Percentiles rank a stretch among this genome's conserved stretches.
phyloP scores from a whole-genome alignment of 495 filamentous ascomycete genomes.

The Cladorrhinum samala region DNA sequence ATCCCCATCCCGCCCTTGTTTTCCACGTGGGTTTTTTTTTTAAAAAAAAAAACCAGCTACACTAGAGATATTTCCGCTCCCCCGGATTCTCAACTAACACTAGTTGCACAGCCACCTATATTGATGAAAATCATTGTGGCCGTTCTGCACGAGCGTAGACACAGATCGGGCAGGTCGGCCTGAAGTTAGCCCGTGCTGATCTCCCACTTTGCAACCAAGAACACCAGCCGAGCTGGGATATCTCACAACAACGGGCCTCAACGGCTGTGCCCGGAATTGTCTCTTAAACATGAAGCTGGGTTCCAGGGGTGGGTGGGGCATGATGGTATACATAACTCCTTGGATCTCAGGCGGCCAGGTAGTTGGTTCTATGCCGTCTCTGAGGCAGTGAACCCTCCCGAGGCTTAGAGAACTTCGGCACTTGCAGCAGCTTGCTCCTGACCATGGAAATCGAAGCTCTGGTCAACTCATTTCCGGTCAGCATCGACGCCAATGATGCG shows the following conservation, averaged over 20 bases:
- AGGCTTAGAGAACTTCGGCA: neutral
- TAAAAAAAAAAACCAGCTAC: no score
- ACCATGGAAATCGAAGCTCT: neutral
- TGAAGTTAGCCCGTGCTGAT: constrained; percentile 2
- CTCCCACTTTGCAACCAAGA: neutral
- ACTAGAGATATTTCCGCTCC: neutral
- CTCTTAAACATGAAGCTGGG: neutral
- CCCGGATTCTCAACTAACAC: neutral
- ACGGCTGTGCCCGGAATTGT: neutral
- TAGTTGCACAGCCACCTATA: neutral
- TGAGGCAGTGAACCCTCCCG: neutral
- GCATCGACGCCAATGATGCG: constrained; percentile 66
- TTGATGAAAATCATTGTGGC: neutral
- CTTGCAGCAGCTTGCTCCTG: neutral
- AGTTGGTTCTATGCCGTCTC: neutral
- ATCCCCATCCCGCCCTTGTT: neutral
- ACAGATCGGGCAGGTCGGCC: neutral
- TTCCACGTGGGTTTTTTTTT: neutral
- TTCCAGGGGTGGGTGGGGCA: neutral
- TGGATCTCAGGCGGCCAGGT: no score
- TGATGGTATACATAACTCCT: no score
- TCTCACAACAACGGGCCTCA: neutral
- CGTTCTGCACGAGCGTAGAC: neutral
- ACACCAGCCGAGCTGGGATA: neutral
- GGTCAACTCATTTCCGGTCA: constrained; percentile 31